Conservation (phyloP, 1,139 yeast genomes). For the Waltiozyma sp. region DNA sequence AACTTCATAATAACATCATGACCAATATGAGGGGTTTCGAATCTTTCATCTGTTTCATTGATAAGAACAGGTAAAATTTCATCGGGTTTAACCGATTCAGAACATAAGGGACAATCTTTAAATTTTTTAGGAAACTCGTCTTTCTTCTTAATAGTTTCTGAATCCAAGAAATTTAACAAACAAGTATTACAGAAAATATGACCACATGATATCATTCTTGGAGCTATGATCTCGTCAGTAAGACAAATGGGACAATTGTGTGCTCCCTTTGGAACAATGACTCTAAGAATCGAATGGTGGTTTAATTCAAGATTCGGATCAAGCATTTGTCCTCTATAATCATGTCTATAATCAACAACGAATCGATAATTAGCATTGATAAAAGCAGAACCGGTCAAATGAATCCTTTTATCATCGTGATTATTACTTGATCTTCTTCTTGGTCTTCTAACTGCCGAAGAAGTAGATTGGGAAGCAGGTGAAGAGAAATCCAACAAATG, state of each 20-base stretch:
- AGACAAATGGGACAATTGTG: slow-evolving; percentile 88
- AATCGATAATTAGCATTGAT: slow-evolving; percentile 82
- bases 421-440: slow-evolving; percentile 16
- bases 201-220: slow-evolving; percentile 92
- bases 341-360: slow-evolving; percentile 53
- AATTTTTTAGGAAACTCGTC: slow-evolving; percentile 33
- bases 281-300: slow-evolving; percentile 51
- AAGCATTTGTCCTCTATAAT: slow-evolving; percentile 42
- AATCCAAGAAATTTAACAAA: slow-evolving; percentile 56
- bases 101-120: slow-evolving; percentile 82
- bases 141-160: slow-evolving; percentile 31
- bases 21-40: slow-evolving; percentile 51
- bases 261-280: slow-evolving; percentile 62
- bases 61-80: slow-evolving; percentile 65
- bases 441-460: slow-evolving; percentile 13
- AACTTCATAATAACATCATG: slow-evolving; percentile 52
- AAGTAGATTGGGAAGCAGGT: slow-evolving; percentile 26
- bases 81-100: slow-evolving; percentile 46
- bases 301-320: slow-evolving; percentile 74
- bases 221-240: slow-evolving; percentile 76
- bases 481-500: slow-evolving; percentile 54
- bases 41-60: slow-evolving; percentile 37
- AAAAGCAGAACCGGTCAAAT: slow-evolving; percentile 58
- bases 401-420: slow-evolving; percentile 21
- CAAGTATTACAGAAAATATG: slow-evolving; percentile 85